Percentiles rank a stretch among this genome's conserved stretches.
Evolutionary conservation across 108 stramenopile species (phyloP).

Genomic region (Fragilaria radians): DNA sequence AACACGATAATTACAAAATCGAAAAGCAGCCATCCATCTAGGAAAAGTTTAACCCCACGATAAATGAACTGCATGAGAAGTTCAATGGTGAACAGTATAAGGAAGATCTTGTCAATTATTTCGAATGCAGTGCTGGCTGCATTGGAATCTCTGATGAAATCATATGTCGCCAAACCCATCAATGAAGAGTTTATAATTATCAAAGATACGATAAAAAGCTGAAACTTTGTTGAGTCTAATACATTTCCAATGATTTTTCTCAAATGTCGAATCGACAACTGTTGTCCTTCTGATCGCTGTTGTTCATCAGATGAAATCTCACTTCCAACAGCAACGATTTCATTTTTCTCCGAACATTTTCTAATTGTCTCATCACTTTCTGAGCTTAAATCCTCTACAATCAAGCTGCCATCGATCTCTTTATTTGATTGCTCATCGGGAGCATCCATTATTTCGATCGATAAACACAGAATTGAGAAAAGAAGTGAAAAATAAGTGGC

Average conservation of each 20-base stretch:
- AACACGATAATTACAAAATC: conserved; percentile 53
- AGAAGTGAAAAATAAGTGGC: too few relatives aligned
- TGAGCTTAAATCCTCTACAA: too few relatives aligned
- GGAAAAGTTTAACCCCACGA: conserved; percentile 34
- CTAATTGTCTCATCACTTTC: too few relatives aligned
- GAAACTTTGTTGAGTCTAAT: conserved; percentile 40
- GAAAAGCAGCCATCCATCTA: conserved; percentile 62
- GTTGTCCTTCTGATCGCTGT: too few relatives aligned
- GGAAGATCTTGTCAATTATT: conserved; percentile 34
- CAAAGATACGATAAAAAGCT: conserved; percentile 37
- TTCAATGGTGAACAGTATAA: conserved; percentile 66
- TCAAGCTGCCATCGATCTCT: too few relatives aligned
- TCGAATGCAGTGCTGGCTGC: conserved; percentile 27
- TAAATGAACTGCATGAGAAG: conserved; percentile 48
- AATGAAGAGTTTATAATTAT: conserved; percentile 58
- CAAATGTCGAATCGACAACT: conserved; percentile 19
- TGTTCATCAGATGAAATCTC: too few relatives aligned
- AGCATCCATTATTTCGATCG: too few relatives aligned
- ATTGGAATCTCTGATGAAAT: conserved; percentile 32
- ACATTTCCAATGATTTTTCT: conserved; percentile 30
- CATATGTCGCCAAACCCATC: conserved; percentile 73
- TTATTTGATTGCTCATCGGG: too few relatives aligned
- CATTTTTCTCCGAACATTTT: too few relatives aligned
- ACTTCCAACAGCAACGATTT: too few relatives aligned
- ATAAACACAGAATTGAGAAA: too few relatives aligned